phyloP scores from a whole-genome alignment of 2,329 filamentous ascomycete genomes.

The Lanzia echinophila region DNA sequence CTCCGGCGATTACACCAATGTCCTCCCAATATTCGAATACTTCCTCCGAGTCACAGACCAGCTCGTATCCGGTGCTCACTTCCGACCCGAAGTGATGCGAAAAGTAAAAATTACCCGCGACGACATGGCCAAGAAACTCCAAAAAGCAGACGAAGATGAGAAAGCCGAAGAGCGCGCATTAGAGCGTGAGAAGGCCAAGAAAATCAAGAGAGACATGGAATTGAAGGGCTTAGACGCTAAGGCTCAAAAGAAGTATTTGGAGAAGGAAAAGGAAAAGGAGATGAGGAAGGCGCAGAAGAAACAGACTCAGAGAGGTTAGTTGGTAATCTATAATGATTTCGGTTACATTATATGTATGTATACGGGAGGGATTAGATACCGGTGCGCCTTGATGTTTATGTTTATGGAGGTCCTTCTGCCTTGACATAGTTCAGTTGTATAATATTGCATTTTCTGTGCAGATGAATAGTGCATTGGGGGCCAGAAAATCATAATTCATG shows the following conservation, averaged over 20 bases:
- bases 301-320: constrained; percentile 40
- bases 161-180: constrained; percentile 71
- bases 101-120: constrained; percentile 79
- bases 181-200: constrained; percentile 70
- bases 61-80: constrained; percentile 70
- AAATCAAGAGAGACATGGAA: constrained; percentile 82
- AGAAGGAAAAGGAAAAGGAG: constrained; percentile 74
- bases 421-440: too few species aligned
- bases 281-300: constrained; percentile 56
- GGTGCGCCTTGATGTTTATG: too few species aligned
- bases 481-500: too few species aligned
- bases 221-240: constrained; percentile 71
- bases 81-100: constrained; percentile 82
- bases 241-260: constrained; percentile 78
- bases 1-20: constrained; percentile 53
- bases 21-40: constrained; percentile 70
- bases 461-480: too few species aligned
- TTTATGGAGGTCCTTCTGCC: too few species aligned
- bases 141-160: constrained; percentile 70
- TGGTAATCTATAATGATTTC: neutral
- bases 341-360: constrained; percentile 1
- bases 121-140: constrained; percentile 70
- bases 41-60: constrained; percentile 81
- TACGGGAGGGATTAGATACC: neutral
- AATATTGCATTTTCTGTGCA: too few species aligned